Percentiles rank a stretch among this genome's conserved stretches.
Evolutionary conservation across 805 yeast species (phyloP).

Genomic region (Pichia manshurica): DNA sequence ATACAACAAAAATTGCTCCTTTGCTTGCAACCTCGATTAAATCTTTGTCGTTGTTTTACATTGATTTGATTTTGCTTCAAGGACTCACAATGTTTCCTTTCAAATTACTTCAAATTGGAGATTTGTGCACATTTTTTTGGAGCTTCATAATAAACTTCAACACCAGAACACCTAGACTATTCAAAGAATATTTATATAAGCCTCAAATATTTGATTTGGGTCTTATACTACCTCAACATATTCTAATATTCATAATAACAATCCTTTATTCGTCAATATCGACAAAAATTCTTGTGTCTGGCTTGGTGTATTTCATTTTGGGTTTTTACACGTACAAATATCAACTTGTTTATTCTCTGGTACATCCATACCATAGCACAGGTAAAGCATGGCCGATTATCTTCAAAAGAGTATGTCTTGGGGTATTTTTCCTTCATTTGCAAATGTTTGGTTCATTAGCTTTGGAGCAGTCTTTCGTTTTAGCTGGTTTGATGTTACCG

Average conservation of each 20-base stretch:
- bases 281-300: conserved; percentile 54
- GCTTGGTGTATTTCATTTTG: conserved; percentile 48
- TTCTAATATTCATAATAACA: conserved; percentile 52
- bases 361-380: conserved; percentile 60
- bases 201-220: conserved; percentile 61
- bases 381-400: conserved; percentile 66
- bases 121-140: conserved; percentile 42
- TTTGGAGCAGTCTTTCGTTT: conserved; percentile 48
- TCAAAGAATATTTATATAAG: conserved; percentile 45
- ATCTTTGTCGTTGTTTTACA: conserved; percentile 48
- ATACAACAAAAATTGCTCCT: conserved; percentile 54
- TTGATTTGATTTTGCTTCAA: conserved; percentile 60
- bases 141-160: conserved; percentile 31
- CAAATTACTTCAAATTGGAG: conserved; percentile 50
- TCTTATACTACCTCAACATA: conserved; percentile 55
- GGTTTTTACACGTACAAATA: conserved; percentile 59
- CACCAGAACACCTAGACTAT: conserved; percentile 46
- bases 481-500: conserved; percentile 46
- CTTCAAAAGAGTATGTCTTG: conserved; percentile 49
- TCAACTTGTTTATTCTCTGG: conserved; percentile 54
- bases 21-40: conserved; percentile 49
- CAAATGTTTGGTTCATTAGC: conserved; percentile 62
- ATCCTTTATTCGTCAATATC: conserved; percentile 56
- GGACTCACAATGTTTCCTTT: conserved; percentile 63
- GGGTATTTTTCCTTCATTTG: conserved; percentile 50